Evolutionary conservation across 1,284 basidiomycete genomes (phyloP).

Genomic region (Vanrija pseudolonga): DNA sequence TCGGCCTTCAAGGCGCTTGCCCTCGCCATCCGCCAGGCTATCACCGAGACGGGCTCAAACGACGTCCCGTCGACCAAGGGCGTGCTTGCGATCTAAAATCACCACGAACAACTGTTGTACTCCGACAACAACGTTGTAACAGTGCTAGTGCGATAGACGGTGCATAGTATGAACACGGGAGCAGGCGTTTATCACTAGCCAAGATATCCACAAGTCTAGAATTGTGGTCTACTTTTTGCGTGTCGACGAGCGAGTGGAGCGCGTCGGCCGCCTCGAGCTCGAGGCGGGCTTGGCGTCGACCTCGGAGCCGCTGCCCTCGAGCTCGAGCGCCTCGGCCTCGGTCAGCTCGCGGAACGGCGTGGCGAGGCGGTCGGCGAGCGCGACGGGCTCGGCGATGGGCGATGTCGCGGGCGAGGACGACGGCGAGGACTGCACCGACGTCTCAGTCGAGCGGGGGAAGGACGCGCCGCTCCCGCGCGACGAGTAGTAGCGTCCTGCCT

Average conservation of each 20-base stretch:
- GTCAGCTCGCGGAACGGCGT: constrained; percentile 45
- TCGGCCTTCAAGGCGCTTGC: constrained; percentile 97
- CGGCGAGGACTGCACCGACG: constrained; percentile 14
- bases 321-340: constrained; percentile 37
- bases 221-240: too few species aligned
- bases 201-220: too few species aligned
- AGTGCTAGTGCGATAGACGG: too few species aligned
- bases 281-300: too few species aligned
- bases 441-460: constrained; percentile 6
- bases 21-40: constrained; percentile 89
- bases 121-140: too few species aligned
- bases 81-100: constrained; percentile 57
- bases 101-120: too few species aligned
- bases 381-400: background rate
- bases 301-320: constrained; percentile 4
- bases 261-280: too few species aligned
- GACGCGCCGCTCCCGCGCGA: constrained; percentile 11
- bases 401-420: constrained; percentile 5
- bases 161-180: too few species aligned
- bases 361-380: constrained; percentile 18
- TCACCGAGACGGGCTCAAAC: constrained; percentile 78
- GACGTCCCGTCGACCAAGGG: constrained; percentile 98
- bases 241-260: too few species aligned
- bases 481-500: constrained; percentile 44
- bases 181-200: too few species aligned